These are phyloP conservation scores for Setomelanomma holmii DNA, from an alignment of 2,329 filamentous ascomycete species.

Conservation along the genomic window DNA sequence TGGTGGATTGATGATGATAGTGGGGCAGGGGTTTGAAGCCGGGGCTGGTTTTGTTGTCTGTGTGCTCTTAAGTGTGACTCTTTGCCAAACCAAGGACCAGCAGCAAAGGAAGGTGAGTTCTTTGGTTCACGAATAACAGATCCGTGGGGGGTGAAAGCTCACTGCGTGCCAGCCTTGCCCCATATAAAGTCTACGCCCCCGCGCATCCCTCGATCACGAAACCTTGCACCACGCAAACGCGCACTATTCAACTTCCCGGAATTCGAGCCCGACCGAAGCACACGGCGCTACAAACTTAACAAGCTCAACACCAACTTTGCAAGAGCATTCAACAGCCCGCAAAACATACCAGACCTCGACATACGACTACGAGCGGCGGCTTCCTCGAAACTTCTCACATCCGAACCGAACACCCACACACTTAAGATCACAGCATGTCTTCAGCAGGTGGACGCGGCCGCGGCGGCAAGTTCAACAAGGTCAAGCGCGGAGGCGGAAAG, in stretches of 20 bases:
- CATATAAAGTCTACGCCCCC: slow-evolving; percentile 10
- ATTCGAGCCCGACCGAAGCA: slow-evolving; percentile 1
- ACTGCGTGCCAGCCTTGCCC: slow-evolving; percentile 13
- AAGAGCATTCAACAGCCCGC: not conserved
- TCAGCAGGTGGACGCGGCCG: slow-evolving; percentile 70
- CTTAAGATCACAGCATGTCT: slow-evolving; percentile 53
- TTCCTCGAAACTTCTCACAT: not conserved
- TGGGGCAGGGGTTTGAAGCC: slow-evolving; percentile 22
- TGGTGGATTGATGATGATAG: slow-evolving; percentile 24
- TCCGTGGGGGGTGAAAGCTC: too few relatives aligned
- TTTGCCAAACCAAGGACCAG: not conserved
- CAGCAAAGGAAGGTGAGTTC: slow-evolving; percentile 4
- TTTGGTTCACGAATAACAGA: too few relatives aligned
- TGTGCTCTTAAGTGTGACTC: slow-evolving; percentile 3
- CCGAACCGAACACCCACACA: slow-evolving; percentile 10
- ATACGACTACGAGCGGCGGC: too few relatives aligned
- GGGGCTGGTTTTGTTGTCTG: slow-evolving; percentile 21
- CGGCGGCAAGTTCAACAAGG: slow-evolving; percentile 94
- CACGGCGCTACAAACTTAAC: slow-evolving; percentile 5
- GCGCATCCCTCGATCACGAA: not conserved
- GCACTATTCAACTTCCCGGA: slow-evolving; percentile 8
- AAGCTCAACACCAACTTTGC: not conserved
- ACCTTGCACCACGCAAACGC: slow-evolving; percentile 5
- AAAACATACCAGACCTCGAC: not conserved
- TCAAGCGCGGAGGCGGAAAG: slow-evolving; percentile 91